phyloP scores from a whole-genome alignment of 176 grass and related monocot species.

The Neostapfia colusana region DNA sequence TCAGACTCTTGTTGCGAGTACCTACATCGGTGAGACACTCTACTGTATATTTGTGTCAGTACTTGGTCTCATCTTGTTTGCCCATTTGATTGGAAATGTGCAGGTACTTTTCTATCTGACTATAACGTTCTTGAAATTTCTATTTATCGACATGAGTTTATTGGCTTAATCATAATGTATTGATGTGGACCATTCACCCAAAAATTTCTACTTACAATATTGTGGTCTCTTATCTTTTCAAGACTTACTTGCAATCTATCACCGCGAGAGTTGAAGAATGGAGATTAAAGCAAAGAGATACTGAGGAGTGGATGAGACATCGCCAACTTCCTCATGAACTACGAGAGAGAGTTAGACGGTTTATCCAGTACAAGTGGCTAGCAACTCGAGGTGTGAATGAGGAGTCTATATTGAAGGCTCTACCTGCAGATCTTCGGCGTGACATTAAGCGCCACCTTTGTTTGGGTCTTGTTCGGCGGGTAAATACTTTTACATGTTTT shows the following conservation, averaged over 20 bases:
- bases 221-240: constrained; percentile 5
- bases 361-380: constrained; percentile 96
- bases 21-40: constrained; percentile 89
- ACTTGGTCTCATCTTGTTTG: constrained; percentile 88
- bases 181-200: not conserved
- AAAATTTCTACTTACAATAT: not conserved
- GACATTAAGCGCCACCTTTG: constrained; percentile 97
- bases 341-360: constrained; percentile 67
- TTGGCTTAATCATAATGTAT: constrained; percentile 4
- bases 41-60: constrained; percentile 92
- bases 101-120: constrained; percentile 58
- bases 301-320: constrained; percentile 97
- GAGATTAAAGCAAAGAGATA: constrained; percentile 97
- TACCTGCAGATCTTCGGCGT: constrained; percentile 83
- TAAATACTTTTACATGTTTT: constrained; percentile 46
- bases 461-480: constrained; percentile 86
- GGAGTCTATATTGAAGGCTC: constrained; percentile 71
- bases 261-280: constrained; percentile 91
- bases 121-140: not conserved
- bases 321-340: constrained; percentile 77
- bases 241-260: constrained; percentile 96
- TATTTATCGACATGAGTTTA: constrained; percentile 1
- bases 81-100: constrained; percentile 98
- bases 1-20: constrained; percentile 83
- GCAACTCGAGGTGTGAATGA: constrained; percentile 93